phyloP scores from a whole-genome alignment of 83 land plant genomes.

The Picea abies region DNA sequence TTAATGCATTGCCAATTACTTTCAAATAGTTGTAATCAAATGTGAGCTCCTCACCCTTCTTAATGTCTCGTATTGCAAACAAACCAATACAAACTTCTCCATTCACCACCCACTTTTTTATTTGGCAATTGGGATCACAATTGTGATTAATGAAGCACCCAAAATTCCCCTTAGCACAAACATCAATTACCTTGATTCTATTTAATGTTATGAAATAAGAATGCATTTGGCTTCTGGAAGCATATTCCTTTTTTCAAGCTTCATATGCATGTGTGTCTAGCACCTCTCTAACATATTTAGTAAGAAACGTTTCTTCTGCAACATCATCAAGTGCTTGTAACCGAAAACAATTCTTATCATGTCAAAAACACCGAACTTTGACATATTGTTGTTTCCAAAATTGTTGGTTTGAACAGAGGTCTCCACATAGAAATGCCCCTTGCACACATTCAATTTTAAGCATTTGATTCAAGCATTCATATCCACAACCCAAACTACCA shows the following conservation, averaged over 20 bases:
- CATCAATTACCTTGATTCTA: conserved; percentile 93
- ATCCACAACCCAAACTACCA: conserved; percentile 81
- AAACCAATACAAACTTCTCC: conserved; percentile 96
- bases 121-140: conserved; percentile 91
- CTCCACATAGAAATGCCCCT: conserved; percentile 57
- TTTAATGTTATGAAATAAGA: conserved; percentile 95
- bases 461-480: conserved; percentile 82
- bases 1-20: conserved; percentile 89
- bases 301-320: conserved; percentile 67
- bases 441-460: conserved; percentile 87
- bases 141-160: conserved; percentile 96
- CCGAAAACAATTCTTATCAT: too few relatives aligned
- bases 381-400: too few relatives aligned
- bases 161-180: conserved; percentile 88
- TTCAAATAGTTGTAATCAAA: conserved; percentile 92
- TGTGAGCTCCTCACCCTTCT: conserved; percentile 90
- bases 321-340: conserved; percentile 39
- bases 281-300: conserved; percentile 99
- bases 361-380: too few relatives aligned
- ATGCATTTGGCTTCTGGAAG: conserved; percentile 77
- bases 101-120: conserved; percentile 98
- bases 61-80: conserved; percentile 78
- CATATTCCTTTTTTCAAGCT: conserved; percentile 83
- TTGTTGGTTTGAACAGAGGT: too few relatives aligned
- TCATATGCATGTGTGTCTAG: conserved; percentile 76